Evolutionary conservation across 202 grass and related monocot species (phyloP), one percentile per base, ranked within the genome.

Genomic region (Eragrostis tef): DNA sequence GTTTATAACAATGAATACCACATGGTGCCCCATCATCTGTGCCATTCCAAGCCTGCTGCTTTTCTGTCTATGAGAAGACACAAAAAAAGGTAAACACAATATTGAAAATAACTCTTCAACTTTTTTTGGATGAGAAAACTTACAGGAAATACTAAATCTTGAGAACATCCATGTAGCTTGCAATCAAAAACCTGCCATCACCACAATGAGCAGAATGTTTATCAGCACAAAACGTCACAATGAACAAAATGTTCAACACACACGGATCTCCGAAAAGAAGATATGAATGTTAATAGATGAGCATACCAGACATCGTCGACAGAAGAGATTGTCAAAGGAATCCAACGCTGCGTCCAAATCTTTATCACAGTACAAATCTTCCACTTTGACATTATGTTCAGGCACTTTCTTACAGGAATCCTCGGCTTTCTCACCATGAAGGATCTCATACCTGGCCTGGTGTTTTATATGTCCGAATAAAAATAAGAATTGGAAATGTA

Each of bases 251-350:
- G 21, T 67, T 69, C 4, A 63, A 50, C 29, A 84, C 9, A 80
- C 14, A 76, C 19, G 61, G 31, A 60, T 53, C 57, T 45, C 25
- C 46, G 42, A 51, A 69, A 78, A 45, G 9, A 44, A 60, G 13
- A 52, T 13, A 70, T 72, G 41, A 72, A 51, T 81, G 26, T 52
- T 60, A 70, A 72, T 16, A 62, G 52, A 43, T 74, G 46, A 72
- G 21, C 92, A 22, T 91, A 98, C 95, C 44, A 95, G 81, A 85
- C 92, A 98, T 81, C 92, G 82, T 49, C 92, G 86, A 86, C 95
- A 98, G 67, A 98, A 98, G 47, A 98, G 91, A 73, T 98, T 98
- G 88, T 98, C 92, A 88, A 95, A 98, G 50, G 95, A 98, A 93
- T 98, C 92, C 86, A 95, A 79, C 81, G 95, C 92, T 58, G 87